A percentile compares a stretch with the other conserved stretches of the same genome.
These are phyloP conservation scores for Penicillium flavigenum DNA, from an alignment of 495 filamentous ascomycete genomes.

Conservation along the genomic window DNA sequence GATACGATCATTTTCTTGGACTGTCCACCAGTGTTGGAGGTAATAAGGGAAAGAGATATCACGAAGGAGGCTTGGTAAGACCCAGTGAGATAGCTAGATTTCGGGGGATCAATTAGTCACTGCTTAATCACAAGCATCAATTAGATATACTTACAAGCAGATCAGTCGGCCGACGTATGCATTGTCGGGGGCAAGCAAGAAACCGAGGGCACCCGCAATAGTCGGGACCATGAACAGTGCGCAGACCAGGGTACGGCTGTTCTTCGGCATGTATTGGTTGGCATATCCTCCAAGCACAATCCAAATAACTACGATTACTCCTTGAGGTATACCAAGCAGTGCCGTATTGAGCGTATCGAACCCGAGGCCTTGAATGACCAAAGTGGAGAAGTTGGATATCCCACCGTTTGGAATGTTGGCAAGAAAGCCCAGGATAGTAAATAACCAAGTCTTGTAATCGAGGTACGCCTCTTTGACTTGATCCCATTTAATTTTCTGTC, in stretches of 20 bases:
- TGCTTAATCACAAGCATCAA: not conserved
- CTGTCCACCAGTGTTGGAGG: conserved; percentile 54
- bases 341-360: conserved; percentile 42
- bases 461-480: conserved; percentile 50
- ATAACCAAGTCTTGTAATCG: conserved; percentile 51
- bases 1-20: conserved; percentile 59
- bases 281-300: not conserved
- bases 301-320: not conserved
- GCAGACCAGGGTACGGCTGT: not conserved
- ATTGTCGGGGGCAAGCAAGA: not conserved
- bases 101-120: not conserved
- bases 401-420: conserved; percentile 44
- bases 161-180: conserved; percentile 37
- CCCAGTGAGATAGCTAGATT: conserved; percentile 42
- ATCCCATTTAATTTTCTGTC: conserved; percentile 50
- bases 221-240: not conserved
- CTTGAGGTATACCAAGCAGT: conserved; percentile 6
- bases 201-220: not conserved
- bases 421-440: conserved; percentile 33
- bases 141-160: not conserved
- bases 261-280: not conserved
- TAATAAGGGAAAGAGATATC: conserved; percentile 54
- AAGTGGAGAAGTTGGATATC: conserved; percentile 57
- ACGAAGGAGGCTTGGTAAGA: conserved; percentile 61
- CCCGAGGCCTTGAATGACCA: conserved; percentile 59